Evolutionary conservation across 179 eudicot genomes (phyloP).

Genomic region (Beta lomatogona): DNA sequence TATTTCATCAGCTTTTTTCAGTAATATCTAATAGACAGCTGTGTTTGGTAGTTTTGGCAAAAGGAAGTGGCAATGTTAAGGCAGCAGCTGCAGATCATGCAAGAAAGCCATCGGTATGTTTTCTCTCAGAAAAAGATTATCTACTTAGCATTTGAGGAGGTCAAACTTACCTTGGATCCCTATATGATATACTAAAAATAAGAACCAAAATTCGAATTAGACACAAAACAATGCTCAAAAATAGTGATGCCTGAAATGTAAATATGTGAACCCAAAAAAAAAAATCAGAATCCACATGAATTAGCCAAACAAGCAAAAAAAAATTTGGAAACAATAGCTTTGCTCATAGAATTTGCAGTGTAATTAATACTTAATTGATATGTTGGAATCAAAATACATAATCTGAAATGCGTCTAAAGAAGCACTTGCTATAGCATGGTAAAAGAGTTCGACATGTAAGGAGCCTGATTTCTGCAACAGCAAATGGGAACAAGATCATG

Average conservation of each 20-base stretch:
- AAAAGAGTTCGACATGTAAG: no score
- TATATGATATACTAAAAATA: neutral
- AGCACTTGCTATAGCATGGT: no score
- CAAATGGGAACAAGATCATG: neutral
- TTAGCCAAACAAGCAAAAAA: no score
- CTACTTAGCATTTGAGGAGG: neutral
- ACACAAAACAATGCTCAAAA: neutral
- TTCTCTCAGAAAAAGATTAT: conserved; percentile 14
- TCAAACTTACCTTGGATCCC: neutral
- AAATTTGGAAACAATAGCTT: no score
- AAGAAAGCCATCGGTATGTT: conserved; percentile 44
- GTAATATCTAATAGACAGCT: conserved; percentile 14
- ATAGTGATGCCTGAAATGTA: neutral
- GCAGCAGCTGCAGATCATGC: conserved; percentile 40
- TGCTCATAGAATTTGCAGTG: no score
- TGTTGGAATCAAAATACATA: no score
- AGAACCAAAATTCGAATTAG: neutral
- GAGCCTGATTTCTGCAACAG: no score
- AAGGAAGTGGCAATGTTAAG: conserved; percentile 36
- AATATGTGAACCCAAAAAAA: no score
- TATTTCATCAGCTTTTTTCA: neutral
- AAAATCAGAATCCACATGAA: no score
- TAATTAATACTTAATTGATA: no score
- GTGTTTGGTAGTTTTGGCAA: conserved; percentile 42
- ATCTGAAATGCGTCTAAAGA: no score